A percentile compares a stretch with the other conserved stretches of the same genome.
phyloP scores from a whole-genome alignment of 2,329 filamentous ascomycete genomes.

The Penicillium brevicompactum region DNA sequence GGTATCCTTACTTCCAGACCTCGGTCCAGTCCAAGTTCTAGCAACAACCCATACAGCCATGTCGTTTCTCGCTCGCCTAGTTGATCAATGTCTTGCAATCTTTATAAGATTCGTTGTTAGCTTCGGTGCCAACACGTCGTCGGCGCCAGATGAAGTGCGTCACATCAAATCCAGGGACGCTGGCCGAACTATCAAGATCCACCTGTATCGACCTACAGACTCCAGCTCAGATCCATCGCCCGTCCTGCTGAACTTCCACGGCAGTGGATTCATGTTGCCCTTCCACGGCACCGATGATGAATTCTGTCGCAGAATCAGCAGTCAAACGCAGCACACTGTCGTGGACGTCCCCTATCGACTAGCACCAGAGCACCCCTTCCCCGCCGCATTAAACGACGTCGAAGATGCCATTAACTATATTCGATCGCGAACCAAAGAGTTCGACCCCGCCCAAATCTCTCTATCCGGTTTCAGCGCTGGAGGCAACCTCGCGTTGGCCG shows the following conservation, averaged over 20 bases:
- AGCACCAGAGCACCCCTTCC: conserved; percentile 45
- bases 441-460: conserved; percentile 35
- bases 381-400: conserved; percentile 43
- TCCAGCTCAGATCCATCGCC: conserved; percentile 23
- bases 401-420: conserved; percentile 43
- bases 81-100: conserved; percentile 21
- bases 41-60: not conserved
- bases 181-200: conserved; percentile 31
- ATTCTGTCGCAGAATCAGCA: conserved; percentile 32
- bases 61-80: conserved; percentile 14
- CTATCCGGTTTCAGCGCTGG: conserved; percentile 50
- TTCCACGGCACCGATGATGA: conserved; percentile 34
- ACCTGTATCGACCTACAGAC: conserved; percentile 28
- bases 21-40: not conserved
- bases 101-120: conserved; percentile 17
- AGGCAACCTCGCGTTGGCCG: conserved; percentile 42
- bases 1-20: not conserved
- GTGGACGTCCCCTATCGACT: conserved; percentile 45
- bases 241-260: conserved; percentile 38
- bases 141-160: conserved; percentile 28
- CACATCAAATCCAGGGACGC: conserved; percentile 34
- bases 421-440: conserved; percentile 35
- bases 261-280: conserved; percentile 38
- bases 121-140: not conserved
- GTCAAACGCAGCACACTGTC: conserved; percentile 33